These are phyloP conservation scores for Yamadazyma insecticola DNA, from an alignment of 805 yeast genomes.

Conservation along the genomic window DNA sequence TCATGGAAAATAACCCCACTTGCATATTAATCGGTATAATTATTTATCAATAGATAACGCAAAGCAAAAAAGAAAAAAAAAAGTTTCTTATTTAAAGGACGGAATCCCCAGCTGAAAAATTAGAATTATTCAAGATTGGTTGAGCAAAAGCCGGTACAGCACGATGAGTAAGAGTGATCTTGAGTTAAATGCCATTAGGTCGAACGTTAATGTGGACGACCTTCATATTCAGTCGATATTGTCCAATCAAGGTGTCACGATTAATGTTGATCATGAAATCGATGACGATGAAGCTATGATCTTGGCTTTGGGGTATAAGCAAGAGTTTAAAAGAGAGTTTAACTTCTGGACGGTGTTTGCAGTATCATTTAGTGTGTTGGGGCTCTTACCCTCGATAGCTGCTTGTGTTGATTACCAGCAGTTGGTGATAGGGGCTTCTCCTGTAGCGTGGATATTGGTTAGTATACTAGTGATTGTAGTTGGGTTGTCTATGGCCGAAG, in stretches of 20 bases:
- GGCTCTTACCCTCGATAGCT: conserved; percentile 61
- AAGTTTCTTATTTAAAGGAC: too few species aligned
- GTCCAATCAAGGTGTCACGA: conserved; percentile 33
- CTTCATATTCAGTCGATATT: conserved; percentile 32
- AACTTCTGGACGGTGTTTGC: conserved; percentile 54
- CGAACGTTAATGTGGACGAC: conserved; percentile 32
- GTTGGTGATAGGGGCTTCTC: conserved; percentile 58
- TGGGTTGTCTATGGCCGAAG: conserved; percentile 60
- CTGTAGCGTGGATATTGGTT: conserved; percentile 57
- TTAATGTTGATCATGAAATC: conserved; percentile 45
- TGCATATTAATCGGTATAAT: too few species aligned
- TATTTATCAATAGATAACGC: too few species aligned
- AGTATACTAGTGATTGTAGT: conserved; percentile 53
- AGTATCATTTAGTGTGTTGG: conserved; percentile 61
- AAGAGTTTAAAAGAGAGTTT: conserved; percentile 58
- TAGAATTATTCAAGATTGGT: too few species aligned
- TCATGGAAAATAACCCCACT: too few species aligned
- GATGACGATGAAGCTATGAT: conserved; percentile 50
- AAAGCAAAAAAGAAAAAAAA: too few species aligned
- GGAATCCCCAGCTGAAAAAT: too few species aligned
- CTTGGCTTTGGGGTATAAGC: conserved; percentile 57
- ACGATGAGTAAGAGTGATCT: too few species aligned
- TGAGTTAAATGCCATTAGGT: conserved; percentile 17
- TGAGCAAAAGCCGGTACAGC: too few species aligned
- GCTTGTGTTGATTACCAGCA: conserved; percentile 59